These are phyloP conservation scores for Cyberlindnera saturnus DNA, from an alignment of 805 yeast genomes.

Conservation along the genomic window DNA sequence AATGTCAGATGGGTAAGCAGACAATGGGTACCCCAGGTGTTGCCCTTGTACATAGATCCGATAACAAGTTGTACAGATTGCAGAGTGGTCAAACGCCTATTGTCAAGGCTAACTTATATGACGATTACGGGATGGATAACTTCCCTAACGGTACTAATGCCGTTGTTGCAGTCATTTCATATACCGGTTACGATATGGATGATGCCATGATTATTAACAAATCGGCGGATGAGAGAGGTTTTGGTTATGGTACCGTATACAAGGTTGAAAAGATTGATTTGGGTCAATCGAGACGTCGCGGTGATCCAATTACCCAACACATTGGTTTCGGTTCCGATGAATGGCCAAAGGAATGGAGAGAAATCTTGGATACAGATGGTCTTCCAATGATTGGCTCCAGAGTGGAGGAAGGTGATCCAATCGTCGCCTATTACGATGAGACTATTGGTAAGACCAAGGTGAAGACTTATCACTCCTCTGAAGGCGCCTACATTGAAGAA, in stretches of 20 bases:
- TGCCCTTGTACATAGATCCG: constrained; percentile 85
- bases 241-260: constrained; percentile 94
- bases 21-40: constrained; percentile 99
- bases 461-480: constrained; percentile 88
- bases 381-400: constrained; percentile 83
- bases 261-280: constrained; percentile 91
- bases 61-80: constrained; percentile 86
- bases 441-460: constrained; percentile 85
- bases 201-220: constrained; percentile 98
- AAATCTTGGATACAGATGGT: constrained; percentile 86
- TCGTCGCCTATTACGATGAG: constrained; percentile 89
- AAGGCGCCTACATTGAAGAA: constrained; percentile 92
- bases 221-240: constrained; percentile 96
- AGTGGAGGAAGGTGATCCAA: constrained; percentile 94
- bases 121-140: constrained; percentile 95
- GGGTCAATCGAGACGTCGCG: constrained; percentile 69
- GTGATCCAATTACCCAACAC: constrained; percentile 91
- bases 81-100: constrained; percentile 97
- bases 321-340: constrained; percentile 91
- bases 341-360: constrained; percentile 90
- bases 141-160: constrained; percentile 99
- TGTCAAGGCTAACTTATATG: constrained; percentile 88
- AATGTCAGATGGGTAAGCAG: constrained; percentile 99
- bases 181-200: constrained; percentile 99
- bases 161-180: constrained; percentile 96